Conservation (phyloP, 495 filamentous ascomycete genomes). For the Trypethelium eluteriae region DNA sequence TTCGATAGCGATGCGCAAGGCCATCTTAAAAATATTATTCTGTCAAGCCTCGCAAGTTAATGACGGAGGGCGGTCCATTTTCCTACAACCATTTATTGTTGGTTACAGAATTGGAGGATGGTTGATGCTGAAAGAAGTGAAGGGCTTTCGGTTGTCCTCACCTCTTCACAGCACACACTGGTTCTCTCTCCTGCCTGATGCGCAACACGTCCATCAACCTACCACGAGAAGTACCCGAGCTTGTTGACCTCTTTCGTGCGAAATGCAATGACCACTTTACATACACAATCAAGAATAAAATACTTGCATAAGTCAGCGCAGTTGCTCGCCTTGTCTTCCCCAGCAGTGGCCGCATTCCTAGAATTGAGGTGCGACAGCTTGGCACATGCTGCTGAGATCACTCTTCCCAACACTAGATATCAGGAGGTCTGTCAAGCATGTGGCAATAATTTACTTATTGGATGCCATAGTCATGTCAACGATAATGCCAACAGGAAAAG, state of each 20-base stretch:
- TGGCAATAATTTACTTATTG: conserved; percentile 42
- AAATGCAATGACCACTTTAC: conserved; percentile 19
- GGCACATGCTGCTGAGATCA: conserved; percentile 38
- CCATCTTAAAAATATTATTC: conserved; percentile 6
- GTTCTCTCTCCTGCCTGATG: background rate
- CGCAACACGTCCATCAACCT: background rate
- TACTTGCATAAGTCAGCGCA: conserved; percentile 44
- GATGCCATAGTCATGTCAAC: conserved; percentile 34
- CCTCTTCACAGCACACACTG: background rate
- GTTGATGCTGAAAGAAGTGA: background rate
- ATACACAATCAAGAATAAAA: conserved; percentile 29
- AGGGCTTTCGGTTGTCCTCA: background rate
- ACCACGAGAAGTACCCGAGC: background rate
- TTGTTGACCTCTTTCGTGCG: background rate
- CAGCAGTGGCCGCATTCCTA: conserved; percentile 46
- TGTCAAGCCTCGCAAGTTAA: background rate
- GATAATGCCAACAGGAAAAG: background rate
- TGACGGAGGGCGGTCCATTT: no score
- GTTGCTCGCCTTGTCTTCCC: conserved; percentile 37
- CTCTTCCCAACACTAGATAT: conserved; percentile 36
- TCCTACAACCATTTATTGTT: no score
- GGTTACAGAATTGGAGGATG: no score
- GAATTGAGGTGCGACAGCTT: conserved; percentile 38
- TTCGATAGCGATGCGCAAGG: conserved; percentile 56
- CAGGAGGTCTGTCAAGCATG: conserved; percentile 46